Conservation (phyloP, 345 rosid genomes). For the Ricinus communis region DNA sequence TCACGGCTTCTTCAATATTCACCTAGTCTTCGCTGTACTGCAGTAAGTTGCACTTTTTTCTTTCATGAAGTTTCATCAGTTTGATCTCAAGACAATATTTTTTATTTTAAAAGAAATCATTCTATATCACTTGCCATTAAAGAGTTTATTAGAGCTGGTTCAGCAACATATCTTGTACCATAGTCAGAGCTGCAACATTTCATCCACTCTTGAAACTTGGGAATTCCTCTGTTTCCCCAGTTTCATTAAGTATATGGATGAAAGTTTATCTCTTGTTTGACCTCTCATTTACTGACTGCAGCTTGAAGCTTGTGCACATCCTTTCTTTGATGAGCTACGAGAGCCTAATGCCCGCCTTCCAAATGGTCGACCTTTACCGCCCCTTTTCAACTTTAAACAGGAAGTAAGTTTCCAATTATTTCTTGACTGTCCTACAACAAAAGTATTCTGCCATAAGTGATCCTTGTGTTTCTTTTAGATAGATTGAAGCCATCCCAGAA, state of each 20-base stretch:
- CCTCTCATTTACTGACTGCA: not conserved
- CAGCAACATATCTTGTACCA: not conserved
- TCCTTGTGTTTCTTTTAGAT: not conserved
- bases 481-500: not conserved
- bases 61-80: not conserved
- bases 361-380: constrained; percentile 31
- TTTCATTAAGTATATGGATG: not conserved
- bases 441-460: not conserved
- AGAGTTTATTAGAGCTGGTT: not conserved
- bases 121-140: not conserved
- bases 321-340: constrained; percentile 39
- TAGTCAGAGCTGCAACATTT: not conserved
- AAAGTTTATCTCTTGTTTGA: not conserved
- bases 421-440: not conserved
- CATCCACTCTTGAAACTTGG: not conserved
- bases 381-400: constrained; percentile 44
- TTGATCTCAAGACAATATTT: not conserved
- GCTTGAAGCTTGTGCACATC: constrained; percentile 39
- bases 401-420: constrained; percentile 44
- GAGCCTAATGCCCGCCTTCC: constrained; percentile 35
- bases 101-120: not conserved
- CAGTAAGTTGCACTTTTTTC: constrained; percentile 47
- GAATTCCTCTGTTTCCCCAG: not conserved
- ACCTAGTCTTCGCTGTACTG: constrained; percentile 75
- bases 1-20: constrained; percentile 84